Evolutionary conservation across 139 green algal species (phyloP), one percentile per base, ranked within the genome.

Genomic region (Chlorella sp.): DNA sequence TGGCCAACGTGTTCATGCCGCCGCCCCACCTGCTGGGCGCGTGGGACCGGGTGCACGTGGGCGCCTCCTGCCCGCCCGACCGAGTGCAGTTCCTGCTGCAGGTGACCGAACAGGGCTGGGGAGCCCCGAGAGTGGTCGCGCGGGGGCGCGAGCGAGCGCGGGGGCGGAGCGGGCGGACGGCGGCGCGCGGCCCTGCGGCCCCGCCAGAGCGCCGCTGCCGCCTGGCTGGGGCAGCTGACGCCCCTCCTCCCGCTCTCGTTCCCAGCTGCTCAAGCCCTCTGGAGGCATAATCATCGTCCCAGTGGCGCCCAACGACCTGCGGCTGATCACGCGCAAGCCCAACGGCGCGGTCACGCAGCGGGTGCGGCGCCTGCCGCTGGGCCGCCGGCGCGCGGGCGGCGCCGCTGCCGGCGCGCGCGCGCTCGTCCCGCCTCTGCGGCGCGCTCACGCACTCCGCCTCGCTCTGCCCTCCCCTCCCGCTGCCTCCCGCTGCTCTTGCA

Each of bases 31-130:
- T 73, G 40, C 63, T 58, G 55, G 87, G 83, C 9, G 67, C 62
- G 17, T 92, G 87, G 63, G 78, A 91, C 84, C 56, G 79, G 9
- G 73, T 93, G n/a, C 87, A 92, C 69, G 84, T 89, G 29, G 88
- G 88, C 15, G 88, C 80, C 31, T 85, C 76, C 19, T 86, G 83
- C 71, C 86, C 78, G 1, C 66, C 73, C n/a, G 68, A 80, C 46
- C 76, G 77, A 9, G 46, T 90, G 63, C 31, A 27, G 21, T 43
- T 42, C 8, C 67, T 93, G 73, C 33, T 89, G 62, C n/a, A n/a
- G n/a, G n/a, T n/a, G n/a, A n/a, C n/a, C n/a, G n/a, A 43, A 73
- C 29, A n/a, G n/a, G n/a, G n/a, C n/a, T n/a, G n/a, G n/a, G n/a
- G n/a, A n/a, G n/a, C n/a, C n/a, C n/a, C n/a, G n/a, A n/a, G n/a